A percentile compares a stretch with the other conserved stretches of the same genome.
Evolutionary conservation across 805 yeast genomes (phyloP).

Genomic region (Zygosaccharomyces lentus): DNA sequence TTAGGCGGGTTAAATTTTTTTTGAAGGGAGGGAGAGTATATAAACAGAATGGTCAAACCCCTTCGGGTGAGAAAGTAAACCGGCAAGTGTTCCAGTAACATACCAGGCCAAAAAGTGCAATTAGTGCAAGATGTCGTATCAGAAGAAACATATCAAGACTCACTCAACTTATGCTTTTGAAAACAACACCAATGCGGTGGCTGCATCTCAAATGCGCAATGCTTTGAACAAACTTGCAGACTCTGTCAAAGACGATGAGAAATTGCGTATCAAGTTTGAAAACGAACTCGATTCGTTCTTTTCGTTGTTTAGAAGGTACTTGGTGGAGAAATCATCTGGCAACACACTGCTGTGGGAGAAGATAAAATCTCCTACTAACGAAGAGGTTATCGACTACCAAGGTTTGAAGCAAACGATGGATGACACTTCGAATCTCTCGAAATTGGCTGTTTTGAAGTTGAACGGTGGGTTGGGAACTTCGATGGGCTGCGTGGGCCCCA

Average conservation of each 20-base stretch:
- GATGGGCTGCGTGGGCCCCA: conserved; percentile 99
- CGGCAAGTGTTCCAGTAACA: not conserved
- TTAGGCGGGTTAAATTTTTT: conserved; percentile 2
- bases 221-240: conserved; percentile 87
- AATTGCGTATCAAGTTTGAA: conserved; percentile 60
- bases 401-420: conserved; percentile 32
- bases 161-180: conserved; percentile 70
- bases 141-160: conserved; percentile 40
- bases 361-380: conserved; percentile 83
- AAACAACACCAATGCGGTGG: conserved; percentile 88
- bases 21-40: conserved; percentile 38
- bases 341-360: conserved; percentile 89
- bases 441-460: conserved; percentile 90
- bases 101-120: not conserved
- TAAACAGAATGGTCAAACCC: not conserved
- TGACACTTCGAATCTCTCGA: conserved; percentile 48
- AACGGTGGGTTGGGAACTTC: conserved; percentile 99
- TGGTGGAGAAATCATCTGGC: conserved; percentile 83
- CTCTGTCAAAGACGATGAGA: conserved; percentile 52
- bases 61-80: not conserved
- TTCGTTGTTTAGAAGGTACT: conserved; percentile 86
- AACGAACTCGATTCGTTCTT: conserved; percentile 92
- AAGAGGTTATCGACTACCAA: conserved; percentile 81
- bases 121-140: conserved; percentile 17
- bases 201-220: conserved; percentile 97